Evolutionary conservation across 1,284 basidiomycete species (phyloP).

Genomic region (Trametes sp.): DNA sequence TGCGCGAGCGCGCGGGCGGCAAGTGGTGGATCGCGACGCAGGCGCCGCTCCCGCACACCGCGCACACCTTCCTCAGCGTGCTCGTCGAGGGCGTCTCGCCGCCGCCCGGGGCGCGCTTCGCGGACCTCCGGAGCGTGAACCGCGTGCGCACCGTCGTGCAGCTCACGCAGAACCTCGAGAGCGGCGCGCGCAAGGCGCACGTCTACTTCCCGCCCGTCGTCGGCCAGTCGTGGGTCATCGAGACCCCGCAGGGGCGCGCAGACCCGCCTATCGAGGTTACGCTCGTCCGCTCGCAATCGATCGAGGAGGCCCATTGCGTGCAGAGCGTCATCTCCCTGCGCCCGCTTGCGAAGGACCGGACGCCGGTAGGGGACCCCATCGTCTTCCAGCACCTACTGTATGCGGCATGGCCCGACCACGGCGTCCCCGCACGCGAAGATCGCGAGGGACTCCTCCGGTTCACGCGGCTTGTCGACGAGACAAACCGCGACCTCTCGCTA

Average conservation of each 20-base stretch:
- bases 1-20: slow-evolving; percentile 71
- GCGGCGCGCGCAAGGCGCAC: slow-evolving; percentile 73
- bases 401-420: slow-evolving; percentile 84
- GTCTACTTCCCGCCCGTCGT: slow-evolving; percentile 72
- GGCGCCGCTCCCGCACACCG: slow-evolving; percentile 74
- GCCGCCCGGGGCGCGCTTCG: slow-evolving; percentile 44
- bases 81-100: slow-evolving; percentile 58
- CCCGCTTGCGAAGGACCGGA: slow-evolving; percentile 29
- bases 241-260: slow-evolving; percentile 51
- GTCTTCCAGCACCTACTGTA: slow-evolving; percentile 79
- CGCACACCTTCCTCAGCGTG: slow-evolving; percentile 77
- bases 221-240: slow-evolving; percentile 61
- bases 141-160: slow-evolving; percentile 80
- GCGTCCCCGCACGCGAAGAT: slow-evolving; percentile 68
- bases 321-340: slow-evolving; percentile 58
- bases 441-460: slow-evolving; percentile 67
- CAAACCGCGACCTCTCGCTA: slow-evolving; percentile 58
- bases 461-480: slow-evolving; percentile 62
- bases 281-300: slow-evolving; percentile 50
- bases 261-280: slow-evolving; percentile 61
- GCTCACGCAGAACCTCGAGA: slow-evolving; percentile 74
- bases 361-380: slow-evolving; percentile 45
- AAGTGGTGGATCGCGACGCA: slow-evolving; percentile 88
- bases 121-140: slow-evolving; percentile 35
- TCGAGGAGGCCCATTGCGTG: slow-evolving; percentile 66